Base-by-base conservation (phyloP, 208 protist species). In the Trypanosoma rangeli region DNA sequence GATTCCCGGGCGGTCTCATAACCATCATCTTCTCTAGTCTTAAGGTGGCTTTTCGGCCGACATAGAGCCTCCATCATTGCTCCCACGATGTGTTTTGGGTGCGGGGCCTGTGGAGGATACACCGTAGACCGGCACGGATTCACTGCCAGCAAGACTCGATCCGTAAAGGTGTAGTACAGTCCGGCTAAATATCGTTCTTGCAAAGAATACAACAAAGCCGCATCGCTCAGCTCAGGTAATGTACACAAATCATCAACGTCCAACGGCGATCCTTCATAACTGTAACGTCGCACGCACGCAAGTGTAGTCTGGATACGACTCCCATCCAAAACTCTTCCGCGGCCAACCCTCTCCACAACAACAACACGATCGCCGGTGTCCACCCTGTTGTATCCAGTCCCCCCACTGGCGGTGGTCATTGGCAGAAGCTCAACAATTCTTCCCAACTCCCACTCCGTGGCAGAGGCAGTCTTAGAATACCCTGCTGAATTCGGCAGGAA, bases 151-250 rank as follows among this genome's bases (percentile, higher is more conserved):
- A 76, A 29, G 5, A 76, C 56, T 29, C 58, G 54, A 5, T 54
- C 62, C 44, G 69, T 37, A 53, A 64, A 65, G 24, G 71, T 76
- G 39, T 76, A 76, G 37, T 70, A 54, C 18, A 66, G 42, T 28
- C 64, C 64, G 29, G 37, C 26, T n/a, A 63, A 54, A 66, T 64
- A 76, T 4, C 71, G 71, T 56, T 58, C 22, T 22, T 57, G 31
- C 42, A 76, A 46, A n/a, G 55, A 18, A 48, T 76, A 68, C 16
- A 76, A 46, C 42, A 76, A 18, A 65, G 53, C 71, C 39, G 59
- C 71, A 12, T 66, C 61, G 44, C 35, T 64, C 20, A 31, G 53
- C 31, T 76, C 63, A 22, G 55, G 31, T 35, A 70, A 31, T 28
- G 28, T 59, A 20, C 48, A 50, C 8, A 68, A 26, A 56, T 76